Base-by-base conservation (phyloP, 768 basidiomycete genomes). In the Mycena leptocephala region DNA sequence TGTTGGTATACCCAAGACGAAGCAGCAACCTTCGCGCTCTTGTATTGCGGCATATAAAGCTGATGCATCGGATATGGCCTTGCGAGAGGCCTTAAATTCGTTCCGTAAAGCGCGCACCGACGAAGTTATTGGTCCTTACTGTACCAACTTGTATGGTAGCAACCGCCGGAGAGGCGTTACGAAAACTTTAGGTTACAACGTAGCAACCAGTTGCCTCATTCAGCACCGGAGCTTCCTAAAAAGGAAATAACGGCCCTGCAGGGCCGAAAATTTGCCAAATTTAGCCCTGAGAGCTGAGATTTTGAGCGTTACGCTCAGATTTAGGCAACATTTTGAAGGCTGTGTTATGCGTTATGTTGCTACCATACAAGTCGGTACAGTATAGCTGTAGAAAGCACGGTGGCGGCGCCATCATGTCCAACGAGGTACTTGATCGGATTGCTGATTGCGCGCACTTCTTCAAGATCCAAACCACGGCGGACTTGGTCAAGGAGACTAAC, bases 391-490 rank as follows among this genome's bases (percentile, higher is more conserved):
- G 59, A 32, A 62, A 46, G 18, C 58, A 26, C 30, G 69, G 69
- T 33, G 41, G 32, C 2, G 69, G 39, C 5, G 20, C 26, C 2
- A 51, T 70, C 43, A 70, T 70, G 59, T 24, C 69, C 11, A 33
- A 70, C 55, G 69, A 70, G 13, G 69, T 70, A 11, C 58, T 70
- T 26, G 22, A 70, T 14, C 69, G 59, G 7, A 70, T 70, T 16
- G 43, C 43, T 3, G 69, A 70, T 20, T 70, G 69, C 32, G 59
- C 69, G 3, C 69, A 62, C 33, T 62, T 62, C 35, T n/a, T 24
- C 43, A 70, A 62, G 16, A 62, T 70, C 20, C 30, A 51, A 28
- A 48, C 58, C 10, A 61, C 32, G 2, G 59, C 43, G 8, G 58
- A 70, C n/a, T 26, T 70, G n/a, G 13, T 51, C 10, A 46, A 30